Percentiles rank a stretch among this genome's conserved stretches.
phyloP scores from a whole-genome alignment of 169 alveolate genomes.

The Plasmodium chabaudi region DNA sequence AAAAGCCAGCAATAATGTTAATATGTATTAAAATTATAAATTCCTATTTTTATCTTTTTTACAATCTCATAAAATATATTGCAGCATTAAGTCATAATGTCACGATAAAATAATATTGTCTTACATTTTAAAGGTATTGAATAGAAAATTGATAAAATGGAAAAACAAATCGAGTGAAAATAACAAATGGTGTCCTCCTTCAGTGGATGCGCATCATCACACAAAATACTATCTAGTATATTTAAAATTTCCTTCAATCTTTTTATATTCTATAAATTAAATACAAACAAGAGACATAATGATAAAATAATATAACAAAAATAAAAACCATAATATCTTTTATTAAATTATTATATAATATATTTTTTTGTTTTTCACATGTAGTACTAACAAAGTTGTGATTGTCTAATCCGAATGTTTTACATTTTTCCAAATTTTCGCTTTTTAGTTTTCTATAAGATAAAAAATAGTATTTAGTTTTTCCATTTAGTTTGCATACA shows the following conservation, averaged over 20 bases:
- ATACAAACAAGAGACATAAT: not conserved
- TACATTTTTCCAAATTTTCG: constrained; percentile 53
- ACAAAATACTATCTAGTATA: constrained; percentile 30
- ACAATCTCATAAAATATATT: constrained; percentile 1
- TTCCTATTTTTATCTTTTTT: not conserved
- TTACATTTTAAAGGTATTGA: constrained; percentile 76
- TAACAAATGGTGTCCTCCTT: constrained; percentile 13
- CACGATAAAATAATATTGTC: not conserved
- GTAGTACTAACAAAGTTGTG: constrained; percentile 60
- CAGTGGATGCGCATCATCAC: not conserved
- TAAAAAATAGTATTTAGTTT: not conserved
- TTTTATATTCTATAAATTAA: constrained; percentile 38
- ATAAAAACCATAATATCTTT: not conserved
- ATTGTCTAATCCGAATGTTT: constrained; percentile 58
- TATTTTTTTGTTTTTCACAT: not conserved
- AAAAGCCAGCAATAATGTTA: not conserved
- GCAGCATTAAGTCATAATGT: not conserved
- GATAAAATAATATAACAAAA: not conserved
- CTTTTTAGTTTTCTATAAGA: constrained; percentile 26
- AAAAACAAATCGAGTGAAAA: constrained; percentile 62
- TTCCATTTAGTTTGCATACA: not conserved
- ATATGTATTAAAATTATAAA: not conserved
- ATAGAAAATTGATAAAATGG: constrained; percentile 63
- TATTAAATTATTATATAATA: not conserved
- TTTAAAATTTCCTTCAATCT: constrained; percentile 49